A percentile compares a stretch with the other conserved stretches of the same genome.
Evolutionary conservation across 306 rosid species (phyloP).

Genomic region (Arachis stenosperma): DNA sequence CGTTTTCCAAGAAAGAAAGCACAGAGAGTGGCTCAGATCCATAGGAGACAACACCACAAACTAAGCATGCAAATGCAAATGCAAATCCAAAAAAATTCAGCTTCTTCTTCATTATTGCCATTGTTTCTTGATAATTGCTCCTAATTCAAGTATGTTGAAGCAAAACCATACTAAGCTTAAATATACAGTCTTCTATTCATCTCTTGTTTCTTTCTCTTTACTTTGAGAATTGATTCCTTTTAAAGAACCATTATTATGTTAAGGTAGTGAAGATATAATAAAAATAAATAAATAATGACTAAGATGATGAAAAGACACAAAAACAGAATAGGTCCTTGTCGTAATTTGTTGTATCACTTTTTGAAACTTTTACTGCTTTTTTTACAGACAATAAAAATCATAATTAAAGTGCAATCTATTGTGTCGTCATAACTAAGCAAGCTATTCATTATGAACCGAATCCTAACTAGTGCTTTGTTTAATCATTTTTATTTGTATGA

Average conservation of each 20-base stretch:
- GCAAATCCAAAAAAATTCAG: conserved; percentile 39
- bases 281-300: not conserved
- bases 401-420: conserved; percentile 24
- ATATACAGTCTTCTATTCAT: not conserved
- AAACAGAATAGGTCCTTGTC: conserved; percentile 19
- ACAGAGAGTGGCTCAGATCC: conserved; percentile 42
- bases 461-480: conserved; percentile 15
- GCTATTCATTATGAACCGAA: conserved; percentile 22
- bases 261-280: not conserved
- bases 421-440: conserved; percentile 37
- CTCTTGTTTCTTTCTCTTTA: not conserved
- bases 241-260: conserved; percentile 17
- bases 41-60: conserved; percentile 48
- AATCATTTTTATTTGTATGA: not conserved
- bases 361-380: conserved; percentile 4
- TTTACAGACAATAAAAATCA: not conserved
- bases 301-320: not conserved
- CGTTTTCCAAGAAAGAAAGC: conserved; percentile 51
- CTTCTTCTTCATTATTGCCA: conserved; percentile 41
- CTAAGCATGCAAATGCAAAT: conserved; percentile 32
- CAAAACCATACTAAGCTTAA: not conserved
- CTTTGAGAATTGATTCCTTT: not conserved
- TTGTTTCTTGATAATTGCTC: not conserved
- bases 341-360: conserved; percentile 1
- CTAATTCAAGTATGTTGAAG: too few species aligned